phyloP scores from a whole-genome alignment of 2,329 filamentous ascomycete species.

The Thermothelomyces thermophilus region DNA sequence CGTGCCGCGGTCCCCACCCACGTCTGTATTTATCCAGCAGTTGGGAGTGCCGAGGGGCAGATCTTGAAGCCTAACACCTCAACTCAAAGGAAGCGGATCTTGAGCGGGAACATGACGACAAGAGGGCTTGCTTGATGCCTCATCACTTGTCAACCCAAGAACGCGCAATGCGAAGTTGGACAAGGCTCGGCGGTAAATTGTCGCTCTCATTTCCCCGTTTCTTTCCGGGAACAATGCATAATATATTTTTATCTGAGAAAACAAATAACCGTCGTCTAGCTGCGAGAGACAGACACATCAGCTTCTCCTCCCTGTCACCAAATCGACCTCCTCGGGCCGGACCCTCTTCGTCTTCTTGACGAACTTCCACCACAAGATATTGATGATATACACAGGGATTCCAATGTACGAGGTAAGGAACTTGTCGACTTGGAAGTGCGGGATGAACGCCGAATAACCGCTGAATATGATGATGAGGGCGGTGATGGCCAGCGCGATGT shows the following conservation, averaged over 20 bases:
- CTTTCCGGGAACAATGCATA: neutral
- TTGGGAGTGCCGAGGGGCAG: neutral
- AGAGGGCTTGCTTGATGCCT: neutral
- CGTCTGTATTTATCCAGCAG: conserved; percentile 3
- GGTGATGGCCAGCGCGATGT: conserved; percentile 30
- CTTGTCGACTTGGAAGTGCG: conserved; percentile 53
- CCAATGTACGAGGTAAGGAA: conserved; percentile 54
- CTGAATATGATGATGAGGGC: conserved; percentile 52
- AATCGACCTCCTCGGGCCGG: conserved; percentile 48
- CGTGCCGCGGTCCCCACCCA: neutral
- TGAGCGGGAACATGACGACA: neutral
- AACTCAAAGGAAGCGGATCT: neutral
- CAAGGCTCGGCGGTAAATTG: neutral
- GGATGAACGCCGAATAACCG: conserved; percentile 58
- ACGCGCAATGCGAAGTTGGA: neutral
- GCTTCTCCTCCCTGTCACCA: conserved; percentile 43
- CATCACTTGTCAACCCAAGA: neutral
- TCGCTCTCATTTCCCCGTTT: neutral
- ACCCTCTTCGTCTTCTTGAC: conserved; percentile 50
- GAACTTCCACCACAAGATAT: conserved; percentile 59
- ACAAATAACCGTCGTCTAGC: too few relatives aligned
- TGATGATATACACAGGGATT: conserved; percentile 41
- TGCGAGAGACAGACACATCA: neutral
- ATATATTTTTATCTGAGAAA: too few relatives aligned
- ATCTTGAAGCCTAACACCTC: neutral